Base-by-base conservation (phyloP, 2,329 filamentous ascomycete genomes). In the Allantophomopsis lycopodina region DNA sequence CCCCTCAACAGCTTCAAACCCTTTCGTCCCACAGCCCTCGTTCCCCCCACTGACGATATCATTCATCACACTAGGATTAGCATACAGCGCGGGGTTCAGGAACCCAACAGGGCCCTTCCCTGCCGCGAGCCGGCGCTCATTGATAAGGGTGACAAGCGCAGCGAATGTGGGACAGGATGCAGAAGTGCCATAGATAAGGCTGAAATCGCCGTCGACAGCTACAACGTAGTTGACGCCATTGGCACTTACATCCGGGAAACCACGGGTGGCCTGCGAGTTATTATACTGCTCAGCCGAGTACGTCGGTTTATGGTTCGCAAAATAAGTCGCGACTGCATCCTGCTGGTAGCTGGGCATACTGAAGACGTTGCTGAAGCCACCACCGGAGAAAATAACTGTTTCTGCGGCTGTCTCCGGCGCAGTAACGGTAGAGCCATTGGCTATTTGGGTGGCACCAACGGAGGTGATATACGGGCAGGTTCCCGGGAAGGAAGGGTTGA, bases 371-470 rank as follows among this genome's bases (percentile, higher is more conserved):
- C 77, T 75, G 55, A 89, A 91, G 53, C 89, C 83, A 42, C 77
- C 64, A 12, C 79, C 76, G n/a, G 72, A 79, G 64, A 87, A 87
- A 55, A 93, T 73, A 61, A 91, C 56, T 0, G 58, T 61, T 46
- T 66, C 60, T 43, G 65, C 65, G 10, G 66, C 65, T 35, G 59
- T 56, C 46, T 69, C 65, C 1, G 62, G 55, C 10, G 51, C 51
- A 15, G 47, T 48, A 2, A 50, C 47, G 10, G 44, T 46, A 5
- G 46, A 43, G 2, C 60, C 59, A 6, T 58, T 59, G n/a, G 57
- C 58, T 40, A 64, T 56, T 50, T 66, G 58, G 0, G 70, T 73
- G 8, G 67, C 69, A 16, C 70, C 69, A 1, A 73, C 68, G 6
- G 64, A 60, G 0, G 66, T 71, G 15, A 73, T 53, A 47, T 64